Evolutionary conservation across 768 basidiomycete genomes (phyloP).

Genomic region (Naganishia friedmannii): DNA sequence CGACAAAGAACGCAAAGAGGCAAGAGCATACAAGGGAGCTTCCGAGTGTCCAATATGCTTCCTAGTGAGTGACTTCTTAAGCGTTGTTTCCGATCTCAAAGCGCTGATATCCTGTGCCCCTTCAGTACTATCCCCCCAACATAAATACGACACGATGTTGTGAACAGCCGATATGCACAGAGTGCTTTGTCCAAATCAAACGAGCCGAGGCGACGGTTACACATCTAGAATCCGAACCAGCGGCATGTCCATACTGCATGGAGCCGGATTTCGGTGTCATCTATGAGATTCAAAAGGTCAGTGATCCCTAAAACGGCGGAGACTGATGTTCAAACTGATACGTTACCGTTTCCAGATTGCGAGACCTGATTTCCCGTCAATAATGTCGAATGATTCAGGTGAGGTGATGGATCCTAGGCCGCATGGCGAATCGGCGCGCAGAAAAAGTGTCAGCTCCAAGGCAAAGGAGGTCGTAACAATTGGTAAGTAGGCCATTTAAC

Average conservation of each 20-base stretch:
- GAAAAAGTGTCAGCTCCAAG: conserved; percentile 83
- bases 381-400: conserved; percentile 14
- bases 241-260: conserved; percentile 95
- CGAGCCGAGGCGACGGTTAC: conserved; percentile 90
- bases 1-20: conserved; percentile 60
- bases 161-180: conserved; percentile 96
- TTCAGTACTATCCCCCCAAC: conserved; percentile 91
- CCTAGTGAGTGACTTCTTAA: conserved; percentile 61
- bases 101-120: background rate
- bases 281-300: conserved; percentile 71
- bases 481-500: background rate
- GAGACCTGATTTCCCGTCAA: conserved; percentile 16
- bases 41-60: conserved; percentile 98
- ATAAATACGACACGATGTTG: conserved; percentile 97
- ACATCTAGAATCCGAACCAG: conserved; percentile 92
- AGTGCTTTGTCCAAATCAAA: conserved; percentile 99
- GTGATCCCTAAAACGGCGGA: conserved; percentile 53
- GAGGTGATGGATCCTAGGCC: conserved; percentile 26
- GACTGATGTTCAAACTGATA: conserved; percentile 10
- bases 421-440: conserved; percentile 50
- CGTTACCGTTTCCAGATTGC: conserved; percentile 20
- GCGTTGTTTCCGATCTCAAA: background rate
- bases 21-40: conserved; percentile 75
- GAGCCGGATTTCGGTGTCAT: conserved; percentile 95
- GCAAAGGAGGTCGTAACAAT: conserved; percentile 87